These are phyloP conservation scores for Phytophthora colocasiae DNA, from an alignment of 352 stramenopile genomes.

Conservation along the genomic window DNA sequence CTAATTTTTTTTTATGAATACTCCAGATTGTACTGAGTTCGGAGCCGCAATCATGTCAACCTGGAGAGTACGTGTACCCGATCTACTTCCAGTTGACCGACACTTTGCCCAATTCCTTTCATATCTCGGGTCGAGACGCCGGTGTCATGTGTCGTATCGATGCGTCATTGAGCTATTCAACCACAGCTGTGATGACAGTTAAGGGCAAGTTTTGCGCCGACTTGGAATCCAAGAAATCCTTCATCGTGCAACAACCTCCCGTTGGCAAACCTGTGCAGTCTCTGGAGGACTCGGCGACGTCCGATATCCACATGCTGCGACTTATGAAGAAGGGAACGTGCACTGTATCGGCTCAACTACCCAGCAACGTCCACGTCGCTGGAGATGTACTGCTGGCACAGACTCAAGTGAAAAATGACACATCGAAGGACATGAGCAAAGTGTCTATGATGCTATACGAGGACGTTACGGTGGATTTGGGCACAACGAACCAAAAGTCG, in stretches of 20 bases:
- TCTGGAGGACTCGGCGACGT: slow-evolving; percentile 25
- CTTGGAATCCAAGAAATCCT: slow-evolving; percentile 50
- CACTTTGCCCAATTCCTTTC: slow-evolving; percentile 54
- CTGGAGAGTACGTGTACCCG: slow-evolving; percentile 77
- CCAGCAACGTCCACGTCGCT: slow-evolving; percentile 36
- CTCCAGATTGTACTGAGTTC: slow-evolving; percentile 51
- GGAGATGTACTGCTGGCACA: slow-evolving; percentile 40
- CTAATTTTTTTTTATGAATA: background rate
- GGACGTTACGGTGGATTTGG: slow-evolving; percentile 34
- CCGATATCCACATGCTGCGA: slow-evolving; percentile 36
- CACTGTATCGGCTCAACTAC: slow-evolving; percentile 29
- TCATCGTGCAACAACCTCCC: slow-evolving; percentile 33
- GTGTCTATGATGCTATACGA: slow-evolving; percentile 44
- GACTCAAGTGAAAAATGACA: slow-evolving; percentile 37
- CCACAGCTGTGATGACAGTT: slow-evolving; percentile 69
- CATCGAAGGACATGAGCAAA: slow-evolving; percentile 39
- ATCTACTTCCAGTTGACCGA: slow-evolving; percentile 63
- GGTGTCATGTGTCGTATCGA: slow-evolving; percentile 49
- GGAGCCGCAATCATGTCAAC: slow-evolving; percentile 55
- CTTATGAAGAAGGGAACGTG: slow-evolving; percentile 44
- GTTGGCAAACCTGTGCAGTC: slow-evolving; percentile 32
- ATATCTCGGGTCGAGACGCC: slow-evolving; percentile 35
- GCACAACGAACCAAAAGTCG: slow-evolving; percentile 18
- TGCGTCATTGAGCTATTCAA: slow-evolving; percentile 73
- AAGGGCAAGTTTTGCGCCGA: slow-evolving; percentile 74